Evolutionary conservation across 176 grass and related monocot species (phyloP), one percentile per base, ranked within the genome.

Genomic region (Paspalum vaginatum): DNA sequence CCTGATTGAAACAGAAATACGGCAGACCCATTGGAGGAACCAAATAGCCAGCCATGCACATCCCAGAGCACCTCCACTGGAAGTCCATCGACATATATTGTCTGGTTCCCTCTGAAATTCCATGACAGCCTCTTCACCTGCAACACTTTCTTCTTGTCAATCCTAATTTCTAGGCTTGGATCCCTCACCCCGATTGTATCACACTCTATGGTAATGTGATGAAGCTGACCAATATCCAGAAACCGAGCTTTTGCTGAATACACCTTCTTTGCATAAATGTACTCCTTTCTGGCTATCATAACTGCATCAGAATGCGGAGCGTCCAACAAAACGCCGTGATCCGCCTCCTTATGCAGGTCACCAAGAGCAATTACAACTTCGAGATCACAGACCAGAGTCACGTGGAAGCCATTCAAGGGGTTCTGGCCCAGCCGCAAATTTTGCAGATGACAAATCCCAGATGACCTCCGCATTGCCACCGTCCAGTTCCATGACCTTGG

Each of bases 101-200:
- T 83, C 74, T 91, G 86, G 50, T 88, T 91, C 53, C 89, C 89
- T 81, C 89, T 85, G 83, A 91, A 91, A 41, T 88, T 91, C 89
- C 89, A 92, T 14, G 47, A n/a, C 21, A 92, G 79, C 58, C 50
- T 60, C 79, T 86, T 88, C 50, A 86, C 79, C 70, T 89, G 90
- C 70, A 92, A 49, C 8, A 88, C 86, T 79, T 71, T 81, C 70
- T 92, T 92, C 79, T 83, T 88, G 56, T 81, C 83, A 7, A 92
- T 83, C 67, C 79, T 85, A 81, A 91, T 91, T 58, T 91, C 90
- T 41, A 91, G 48, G 86, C 54, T 58, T 64, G 90, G 86, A 85
- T 92, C 86, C 63, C 85, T 92, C 41, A 60, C 25, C 7, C 82
- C 90, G 26, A 52, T 63, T 0, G 56, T 83, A 79, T 86, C 86